Base-by-base conservation (phyloP, 2,329 filamentous ascomycete genomes). In the Diplodia mutila region DNA sequence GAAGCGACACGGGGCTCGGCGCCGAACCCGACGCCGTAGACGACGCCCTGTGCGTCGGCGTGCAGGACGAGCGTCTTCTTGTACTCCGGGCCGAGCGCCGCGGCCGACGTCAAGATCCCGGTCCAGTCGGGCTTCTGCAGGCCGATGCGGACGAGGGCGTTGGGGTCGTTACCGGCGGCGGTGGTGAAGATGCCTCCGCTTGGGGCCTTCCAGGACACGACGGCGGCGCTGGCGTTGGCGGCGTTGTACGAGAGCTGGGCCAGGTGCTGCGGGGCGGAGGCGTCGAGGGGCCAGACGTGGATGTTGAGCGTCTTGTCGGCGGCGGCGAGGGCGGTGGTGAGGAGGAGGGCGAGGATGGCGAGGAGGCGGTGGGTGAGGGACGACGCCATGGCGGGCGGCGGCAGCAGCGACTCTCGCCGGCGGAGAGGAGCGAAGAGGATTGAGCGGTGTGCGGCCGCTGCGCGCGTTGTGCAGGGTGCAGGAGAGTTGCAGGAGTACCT, bases 1-100 rank as follows among this genome's bases (percentile, higher is more conserved):
- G 48, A 23, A 4, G 9, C 21, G 9, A 23, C 73, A 57, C 73
- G 75, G 14, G 72, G 73, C 29, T 74, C 75, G 25, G 80, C 78
- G 23, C 75, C 76, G 68, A 84, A 82, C 1, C 81, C 81, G 21
- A 84, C 72, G 69, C 83, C 80, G 67, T 81, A 84, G 7, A 80
- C 73, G 65, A 78, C 75, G 57, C 81, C 82, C 65, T 80, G 75
- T 49, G 77, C 76, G 64, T 82, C 79, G 12, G 83, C 75, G 67
- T 82, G 80, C 46, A 84, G 73, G 29, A 78, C 72, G 61, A 84
- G 75, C 71, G 76, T 81, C 75, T 81, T 81, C 69, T 78, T 76
- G 72, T 80, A 80, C 54, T 76, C 72, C 2, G 78, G 72, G 27
- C 75, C 75, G 69, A 84, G 80, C 69, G 79, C 81, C 12, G 77